phyloP scores from a whole-genome alignment of 164 flowering plant species.

The Nelumbo lutea region DNA sequence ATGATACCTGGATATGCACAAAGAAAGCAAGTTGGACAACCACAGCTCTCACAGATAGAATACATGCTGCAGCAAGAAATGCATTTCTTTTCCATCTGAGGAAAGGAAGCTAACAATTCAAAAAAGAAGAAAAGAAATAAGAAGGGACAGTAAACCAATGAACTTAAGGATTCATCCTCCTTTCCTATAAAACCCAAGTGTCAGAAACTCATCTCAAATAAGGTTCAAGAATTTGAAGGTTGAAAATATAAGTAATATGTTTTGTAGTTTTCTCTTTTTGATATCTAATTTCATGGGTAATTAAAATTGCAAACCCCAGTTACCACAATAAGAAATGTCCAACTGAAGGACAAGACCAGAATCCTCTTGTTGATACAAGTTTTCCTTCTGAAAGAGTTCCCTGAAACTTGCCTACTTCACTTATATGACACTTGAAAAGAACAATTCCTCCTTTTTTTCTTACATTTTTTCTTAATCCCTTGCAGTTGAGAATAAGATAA shows the following conservation, averaged over 20 bases:
- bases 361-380: too few relatives aligned
- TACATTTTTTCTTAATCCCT: neutral
- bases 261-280: too few relatives aligned
- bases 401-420: too few relatives aligned
- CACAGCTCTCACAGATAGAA: constrained; percentile 39
- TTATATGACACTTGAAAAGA: neutral
- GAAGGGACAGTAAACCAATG: neutral
- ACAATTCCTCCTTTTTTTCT: neutral
- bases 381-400: too few relatives aligned
- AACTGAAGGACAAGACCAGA: too few relatives aligned
- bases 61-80: constrained; percentile 40
- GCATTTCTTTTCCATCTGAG: constrained; percentile 49
- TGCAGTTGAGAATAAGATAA: neutral
- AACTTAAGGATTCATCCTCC: neutral
- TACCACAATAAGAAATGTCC: too few relatives aligned
- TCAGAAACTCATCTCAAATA: too few relatives aligned
- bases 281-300: too few relatives aligned
- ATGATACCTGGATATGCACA: constrained; percentile 40
- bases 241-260: too few relatives aligned
- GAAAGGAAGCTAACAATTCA: constrained; percentile 30
- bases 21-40: constrained; percentile 47
- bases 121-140: neutral
- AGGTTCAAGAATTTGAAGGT: too few relatives aligned
- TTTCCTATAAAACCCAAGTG: too few relatives aligned
- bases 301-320: too few relatives aligned